Evolutionary conservation across 257 asterid species (phyloP).

Genomic region (Nicotiana undulata): DNA sequence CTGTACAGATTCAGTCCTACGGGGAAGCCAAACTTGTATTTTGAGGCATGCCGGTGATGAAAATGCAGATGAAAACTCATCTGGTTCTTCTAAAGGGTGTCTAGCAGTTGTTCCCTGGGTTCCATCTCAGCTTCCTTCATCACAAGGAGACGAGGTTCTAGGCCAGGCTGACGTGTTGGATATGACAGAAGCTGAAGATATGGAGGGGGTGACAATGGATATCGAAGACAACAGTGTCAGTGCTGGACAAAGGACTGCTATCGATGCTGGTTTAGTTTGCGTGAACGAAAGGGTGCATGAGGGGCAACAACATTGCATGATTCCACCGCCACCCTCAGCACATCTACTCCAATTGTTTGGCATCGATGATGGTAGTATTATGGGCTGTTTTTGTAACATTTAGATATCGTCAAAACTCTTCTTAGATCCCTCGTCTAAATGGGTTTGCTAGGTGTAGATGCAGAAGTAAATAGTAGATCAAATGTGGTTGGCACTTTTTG

Average conservation of each 20-base stretch:
- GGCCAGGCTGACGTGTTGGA: slow-evolving; percentile 25
- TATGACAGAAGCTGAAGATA: slow-evolving; percentile 57
- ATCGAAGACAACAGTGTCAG: slow-evolving; percentile 30
- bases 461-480: no score
- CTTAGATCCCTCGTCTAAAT: no score
- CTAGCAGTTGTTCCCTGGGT: slow-evolving; percentile 76
- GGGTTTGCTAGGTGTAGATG: no score
- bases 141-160: slow-evolving; percentile 7
- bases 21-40: slow-evolving; percentile 28
- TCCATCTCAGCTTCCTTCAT: slow-evolving; percentile 32
- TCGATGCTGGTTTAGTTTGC: slow-evolving; percentile 14
- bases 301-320: slow-evolving; percentile 66
- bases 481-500: no score
- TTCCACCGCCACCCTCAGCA: slow-evolving; percentile 50
- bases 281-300: slow-evolving; percentile 38
- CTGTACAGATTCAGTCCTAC: slow-evolving; percentile 32
- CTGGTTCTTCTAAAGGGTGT: slow-evolving; percentile 12
- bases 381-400: no score
- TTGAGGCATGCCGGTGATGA: slow-evolving; percentile 17
- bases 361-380: slow-evolving; percentile 18
- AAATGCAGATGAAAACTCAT: slow-evolving; percentile 9
- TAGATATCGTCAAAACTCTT: no score
- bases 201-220: slow-evolving; percentile 43
- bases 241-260: slow-evolving; percentile 14
- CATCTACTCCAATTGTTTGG: slow-evolving; percentile 51